Base-by-base conservation (phyloP, 108 stramenopile species). In the Cylindrotheca closterium region DNA sequence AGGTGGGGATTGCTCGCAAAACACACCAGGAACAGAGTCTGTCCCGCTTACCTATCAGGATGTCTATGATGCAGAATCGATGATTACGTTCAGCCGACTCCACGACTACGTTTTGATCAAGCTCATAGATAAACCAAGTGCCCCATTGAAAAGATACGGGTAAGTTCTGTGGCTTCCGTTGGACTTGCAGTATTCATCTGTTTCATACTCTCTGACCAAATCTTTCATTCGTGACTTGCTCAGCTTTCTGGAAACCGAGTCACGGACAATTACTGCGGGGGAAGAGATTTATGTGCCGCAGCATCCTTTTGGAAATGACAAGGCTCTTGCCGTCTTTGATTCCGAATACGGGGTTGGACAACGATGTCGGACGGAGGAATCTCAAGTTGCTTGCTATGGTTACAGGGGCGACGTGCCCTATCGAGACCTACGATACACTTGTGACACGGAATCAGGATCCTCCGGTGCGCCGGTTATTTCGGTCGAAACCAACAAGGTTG, bases 361-460 rank as follows among this genome's bases (percentile, higher is more conserved):
- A 42, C 37, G 37, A 42, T 42, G 37, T 42, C 10, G 10, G 15
- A 42, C 15, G 7, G 37, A 42, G 10, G 15, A 7, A 15, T 42
- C 15, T 15, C 37, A 15, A 15, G 37, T 10, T 10, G 15, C 10
- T 15, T 42, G 37, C 37, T 42, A 42, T 15, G 37, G 37, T 10
- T n/a, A n/a, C n/a, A 7, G 37, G 7, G 10, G 7, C 15, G 18
- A 52, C 51, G n/a, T 15, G 7, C 10, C 10, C 15, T 42, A 42
- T 15, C 15, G 7, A 7, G 37, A 42, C 37, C 7, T 42, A 10
- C 15, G 10, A 3, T 64, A 64, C 51, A 52, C 50, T 3, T 64
- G 63, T 15, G 63, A 64, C 50, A 64, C 63, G 63, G 53, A 64
- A 53, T 48, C 50, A 26, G 63, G 63, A 49, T 31, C 29, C 19